Conservation (phyloP, 441 rosid genomes). For the Pelargonium myrrhifolium region DNA sequence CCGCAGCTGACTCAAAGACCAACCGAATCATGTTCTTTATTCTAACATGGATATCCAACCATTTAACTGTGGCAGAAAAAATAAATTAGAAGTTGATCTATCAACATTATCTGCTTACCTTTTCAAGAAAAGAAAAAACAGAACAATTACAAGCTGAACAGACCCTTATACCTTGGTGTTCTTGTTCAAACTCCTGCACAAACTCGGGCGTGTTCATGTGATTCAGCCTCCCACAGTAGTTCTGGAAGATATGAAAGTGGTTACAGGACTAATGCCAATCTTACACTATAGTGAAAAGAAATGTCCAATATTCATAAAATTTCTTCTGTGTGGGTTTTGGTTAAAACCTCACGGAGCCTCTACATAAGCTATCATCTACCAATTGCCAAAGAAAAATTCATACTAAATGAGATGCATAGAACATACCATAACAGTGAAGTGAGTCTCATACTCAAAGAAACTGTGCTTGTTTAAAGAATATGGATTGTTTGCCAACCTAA, state of each 20-base stretch:
- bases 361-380: conserved; percentile 2
- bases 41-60: conserved; percentile 66
- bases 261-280: conserved; percentile 9
- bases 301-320: neutral
- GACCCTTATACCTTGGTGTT: conserved; percentile 55
- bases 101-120: neutral
- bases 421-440: conserved; percentile 94
- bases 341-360: conserved; percentile 4
- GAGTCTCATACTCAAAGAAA: conserved; percentile 89
- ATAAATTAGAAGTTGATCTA: neutral
- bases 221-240: conserved; percentile 68
- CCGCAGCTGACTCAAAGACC: conserved; percentile 74
- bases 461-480: conserved; percentile 73
- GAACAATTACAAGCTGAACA: conserved; percentile 1
- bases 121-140: neutral
- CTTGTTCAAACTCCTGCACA: conserved; percentile 70
- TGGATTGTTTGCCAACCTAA: conserved; percentile 74
- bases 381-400: conserved; percentile 3
- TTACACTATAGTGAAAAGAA: conserved; percentile 4
- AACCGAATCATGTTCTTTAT: conserved; percentile 51
- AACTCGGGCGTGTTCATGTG: conserved; percentile 79
- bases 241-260: conserved; percentile 40
- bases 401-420: conserved; percentile 14
- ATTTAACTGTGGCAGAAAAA: conserved; percentile 48
- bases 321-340: neutral